These are phyloP conservation scores for Corymbia citriodora DNA, from an alignment of 441 rosid genomes.

Conservation along the genomic window DNA sequence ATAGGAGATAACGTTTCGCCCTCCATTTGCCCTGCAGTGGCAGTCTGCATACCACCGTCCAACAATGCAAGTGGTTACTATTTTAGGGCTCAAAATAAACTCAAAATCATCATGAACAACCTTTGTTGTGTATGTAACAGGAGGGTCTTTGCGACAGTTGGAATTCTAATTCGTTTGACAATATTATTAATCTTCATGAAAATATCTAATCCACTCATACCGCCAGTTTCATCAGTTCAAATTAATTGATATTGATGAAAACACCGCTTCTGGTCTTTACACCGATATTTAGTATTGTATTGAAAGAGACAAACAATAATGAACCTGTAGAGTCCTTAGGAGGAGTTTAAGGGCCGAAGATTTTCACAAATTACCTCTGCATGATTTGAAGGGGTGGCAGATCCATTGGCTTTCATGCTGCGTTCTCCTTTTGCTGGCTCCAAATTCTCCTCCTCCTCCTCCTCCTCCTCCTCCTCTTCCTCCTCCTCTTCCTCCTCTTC, in stretches of 20 bases:
- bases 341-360: background rate
- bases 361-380: slow-evolving; percentile 30
- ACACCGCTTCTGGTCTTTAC: background rate
- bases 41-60: background rate
- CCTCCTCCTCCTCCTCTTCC: slow-evolving; percentile 26
- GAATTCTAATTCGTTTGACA: background rate
- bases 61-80: background rate
- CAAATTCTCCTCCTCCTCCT: slow-evolving; percentile 3
- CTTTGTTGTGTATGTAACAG: background rate
- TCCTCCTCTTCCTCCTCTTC: slow-evolving; percentile 45
- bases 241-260: background rate
- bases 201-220: background rate
- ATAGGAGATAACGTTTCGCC: slow-evolving; percentile 35
- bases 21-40: slow-evolving; percentile 8
- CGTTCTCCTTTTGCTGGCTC: slow-evolving; percentile 7
- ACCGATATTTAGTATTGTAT: background rate
- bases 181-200: background rate
- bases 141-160: background rate
- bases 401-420: background rate
- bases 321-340: background rate
- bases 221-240: background rate
- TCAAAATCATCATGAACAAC: background rate
- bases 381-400: background rate
- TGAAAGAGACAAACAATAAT: background rate
- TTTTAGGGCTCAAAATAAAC: background rate